These are phyloP conservation scores for Rhizopogon vinicolor DNA, from an alignment of 768 basidiomycete species.

Conservation along the genomic window DNA sequence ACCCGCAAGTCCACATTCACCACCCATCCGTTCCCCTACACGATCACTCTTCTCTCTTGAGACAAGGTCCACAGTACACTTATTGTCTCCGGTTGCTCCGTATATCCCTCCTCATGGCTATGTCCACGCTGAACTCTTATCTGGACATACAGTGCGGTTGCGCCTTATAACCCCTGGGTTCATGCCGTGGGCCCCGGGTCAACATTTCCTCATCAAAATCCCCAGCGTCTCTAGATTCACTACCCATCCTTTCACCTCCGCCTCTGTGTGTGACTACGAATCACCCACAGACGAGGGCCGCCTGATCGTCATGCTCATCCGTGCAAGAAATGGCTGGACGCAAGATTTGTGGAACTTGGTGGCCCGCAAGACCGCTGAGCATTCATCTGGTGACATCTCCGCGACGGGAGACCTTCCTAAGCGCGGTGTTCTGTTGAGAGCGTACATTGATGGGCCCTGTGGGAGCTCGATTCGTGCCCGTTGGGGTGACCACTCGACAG, in stretches of 20 bases:
- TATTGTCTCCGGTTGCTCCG: neutral
- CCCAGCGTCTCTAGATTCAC: slow-evolving; percentile 59
- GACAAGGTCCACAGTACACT: neutral
- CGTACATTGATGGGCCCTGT: slow-evolving; percentile 64
- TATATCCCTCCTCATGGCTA: slow-evolving; percentile 61
- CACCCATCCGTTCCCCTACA: neutral
- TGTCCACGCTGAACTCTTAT: slow-evolving; percentile 62
- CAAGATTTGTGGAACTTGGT: slow-evolving; percentile 59
- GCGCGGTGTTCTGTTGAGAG: slow-evolving; percentile 48
- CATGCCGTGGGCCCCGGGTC: slow-evolving; percentile 71
- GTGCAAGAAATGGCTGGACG: slow-evolving; percentile 69
- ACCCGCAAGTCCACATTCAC: neutral
- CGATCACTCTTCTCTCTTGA: neutral
- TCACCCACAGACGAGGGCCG: slow-evolving; percentile 41
- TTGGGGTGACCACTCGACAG: slow-evolving; percentile 57
- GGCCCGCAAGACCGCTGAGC: slow-evolving; percentile 30
- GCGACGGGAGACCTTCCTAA: slow-evolving; percentile 25
- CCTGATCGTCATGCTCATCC: slow-evolving; percentile 61
- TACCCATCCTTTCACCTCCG: slow-evolving; percentile 72
- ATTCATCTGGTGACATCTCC: slow-evolving; percentile 21
- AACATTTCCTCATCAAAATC: slow-evolving; percentile 67
- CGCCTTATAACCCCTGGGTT: slow-evolving; percentile 53
- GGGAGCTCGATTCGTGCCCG: slow-evolving; percentile 56
- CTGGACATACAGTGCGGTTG: slow-evolving; percentile 68
- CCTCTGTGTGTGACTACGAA: slow-evolving; percentile 51